phyloP scores from a whole-genome alignment of 345 rosid species.

The Eucalyptus pauciflora region DNA sequence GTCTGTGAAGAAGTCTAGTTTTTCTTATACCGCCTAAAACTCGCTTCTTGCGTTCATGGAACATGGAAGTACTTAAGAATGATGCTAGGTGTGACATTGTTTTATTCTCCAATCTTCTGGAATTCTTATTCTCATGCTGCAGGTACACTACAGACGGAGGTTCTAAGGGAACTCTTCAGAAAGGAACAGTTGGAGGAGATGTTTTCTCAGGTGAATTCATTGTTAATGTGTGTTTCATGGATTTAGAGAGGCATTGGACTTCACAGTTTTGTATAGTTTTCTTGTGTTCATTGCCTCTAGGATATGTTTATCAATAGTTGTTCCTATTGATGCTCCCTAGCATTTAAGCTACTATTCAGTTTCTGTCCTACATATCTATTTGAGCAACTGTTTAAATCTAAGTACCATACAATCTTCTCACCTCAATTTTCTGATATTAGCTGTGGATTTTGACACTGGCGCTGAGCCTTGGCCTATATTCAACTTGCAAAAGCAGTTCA shows the following conservation, averaged over 20 bases:
- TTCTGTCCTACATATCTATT: background rate
- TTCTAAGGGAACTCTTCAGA: constrained; percentile 50
- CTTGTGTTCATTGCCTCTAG: background rate
- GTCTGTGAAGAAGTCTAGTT: background rate
- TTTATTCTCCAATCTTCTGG: background rate
- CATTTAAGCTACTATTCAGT: background rate
- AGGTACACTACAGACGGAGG: constrained; percentile 99
- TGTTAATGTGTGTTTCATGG: background rate
- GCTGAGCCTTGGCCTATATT: constrained; percentile 83
- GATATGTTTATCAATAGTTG: background rate
- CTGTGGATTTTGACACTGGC: constrained; percentile 87
- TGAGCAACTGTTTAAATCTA: background rate
- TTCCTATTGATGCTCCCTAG: background rate
- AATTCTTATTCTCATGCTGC: background rate
- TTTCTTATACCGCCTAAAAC: background rate
- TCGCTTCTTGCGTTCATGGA: background rate
- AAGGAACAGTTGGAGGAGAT: constrained; percentile 57
- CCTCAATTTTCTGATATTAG: constrained; percentile 13
- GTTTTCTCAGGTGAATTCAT: constrained; percentile 61
- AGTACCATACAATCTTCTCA: background rate
- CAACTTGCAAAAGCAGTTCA: constrained; percentile 72
- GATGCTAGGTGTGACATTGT: background rate
- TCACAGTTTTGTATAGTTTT: background rate
- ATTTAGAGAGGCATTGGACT: background rate
- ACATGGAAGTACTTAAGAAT: background rate